Evolutionary conservation across 1,139 yeast species (phyloP).

Genomic region (Saccharomyces uvarum): DNA sequence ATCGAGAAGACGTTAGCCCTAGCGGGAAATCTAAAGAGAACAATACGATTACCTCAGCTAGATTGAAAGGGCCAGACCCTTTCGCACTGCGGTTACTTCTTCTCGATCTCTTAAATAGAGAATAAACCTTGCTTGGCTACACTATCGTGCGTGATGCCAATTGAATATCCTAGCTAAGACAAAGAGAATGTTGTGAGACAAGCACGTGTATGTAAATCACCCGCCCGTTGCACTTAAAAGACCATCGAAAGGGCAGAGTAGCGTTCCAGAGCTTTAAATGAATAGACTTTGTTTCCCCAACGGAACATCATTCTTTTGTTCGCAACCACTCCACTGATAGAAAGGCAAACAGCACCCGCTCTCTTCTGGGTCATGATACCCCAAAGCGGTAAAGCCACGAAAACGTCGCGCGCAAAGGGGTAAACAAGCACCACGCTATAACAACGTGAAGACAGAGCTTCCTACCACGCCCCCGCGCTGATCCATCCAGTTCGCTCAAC

Average conservation of each 20-base stretch:
- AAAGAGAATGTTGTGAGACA: background rate
- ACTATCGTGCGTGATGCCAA: background rate
- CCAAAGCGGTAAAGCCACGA: constrained; percentile 1
- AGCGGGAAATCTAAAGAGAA: background rate
- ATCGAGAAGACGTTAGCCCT: background rate
- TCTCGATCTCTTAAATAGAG: background rate
- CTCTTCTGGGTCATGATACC: constrained; percentile 1
- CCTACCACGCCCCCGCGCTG: background rate
- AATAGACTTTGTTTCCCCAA: background rate
- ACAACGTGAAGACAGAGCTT: background rate
- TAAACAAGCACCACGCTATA: background rate
- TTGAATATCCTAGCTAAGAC: background rate
- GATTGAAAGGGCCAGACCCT: background rate
- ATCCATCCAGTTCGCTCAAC: background rate
- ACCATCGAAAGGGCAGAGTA: background rate
- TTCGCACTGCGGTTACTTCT: background rate
- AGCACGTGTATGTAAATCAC: background rate
- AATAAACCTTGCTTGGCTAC: background rate
- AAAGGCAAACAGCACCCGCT: background rate
- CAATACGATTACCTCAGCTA: background rate
- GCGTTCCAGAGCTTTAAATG: background rate
- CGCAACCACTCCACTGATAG: background rate
- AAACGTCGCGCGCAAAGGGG: background rate
- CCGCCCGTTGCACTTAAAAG: background rate
- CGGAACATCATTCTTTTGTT: background rate